phyloP scores from a whole-genome alignment of 169 alveolate genomes.

The Babesia microti region DNA sequence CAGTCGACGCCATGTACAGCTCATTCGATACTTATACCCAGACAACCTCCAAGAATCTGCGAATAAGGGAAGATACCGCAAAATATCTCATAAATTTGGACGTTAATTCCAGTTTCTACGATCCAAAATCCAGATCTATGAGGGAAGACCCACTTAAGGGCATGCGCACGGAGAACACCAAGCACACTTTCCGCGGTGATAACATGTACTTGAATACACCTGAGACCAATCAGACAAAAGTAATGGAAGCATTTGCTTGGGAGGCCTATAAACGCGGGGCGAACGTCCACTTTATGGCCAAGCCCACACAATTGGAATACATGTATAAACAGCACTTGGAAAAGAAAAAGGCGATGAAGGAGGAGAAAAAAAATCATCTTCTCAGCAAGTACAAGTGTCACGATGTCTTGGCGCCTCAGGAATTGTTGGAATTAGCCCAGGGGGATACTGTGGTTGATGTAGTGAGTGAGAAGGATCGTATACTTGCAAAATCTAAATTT shows the following conservation, averaged over 20 bases:
- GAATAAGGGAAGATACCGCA: constrained; percentile 95
- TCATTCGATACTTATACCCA: constrained; percentile 28
- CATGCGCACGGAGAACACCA: constrained; percentile 38
- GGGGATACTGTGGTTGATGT: constrained; percentile 1
- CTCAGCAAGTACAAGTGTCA: constrained; percentile 43
- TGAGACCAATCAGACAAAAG: constrained; percentile 61
- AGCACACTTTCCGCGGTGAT: constrained; percentile 74
- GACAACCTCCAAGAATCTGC: constrained; percentile 73
- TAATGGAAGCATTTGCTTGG: constrained; percentile 76
- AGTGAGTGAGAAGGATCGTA: constrained; percentile 5
- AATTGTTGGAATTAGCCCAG: neutral
- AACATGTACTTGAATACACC: constrained; percentile 66
- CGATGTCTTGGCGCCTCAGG: constrained; percentile 4
- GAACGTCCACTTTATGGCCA: constrained; percentile 66
- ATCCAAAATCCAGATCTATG: constrained; percentile 91
- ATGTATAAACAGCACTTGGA: constrained; percentile 50
- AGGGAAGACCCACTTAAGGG: constrained; percentile 79
- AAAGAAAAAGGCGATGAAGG: constrained; percentile 39
- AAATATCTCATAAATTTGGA: constrained; percentile 87
- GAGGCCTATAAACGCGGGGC: constrained; percentile 73
- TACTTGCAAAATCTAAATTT: constrained; percentile 43
- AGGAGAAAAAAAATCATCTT: constrained; percentile 36
- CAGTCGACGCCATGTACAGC: constrained; percentile 18
- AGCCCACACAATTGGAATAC: constrained; percentile 69
- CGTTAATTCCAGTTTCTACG: constrained; percentile 87